phyloP scores from a whole-genome alignment of 805 yeast genomes.

The Pichia nanzhaoensis region DNA sequence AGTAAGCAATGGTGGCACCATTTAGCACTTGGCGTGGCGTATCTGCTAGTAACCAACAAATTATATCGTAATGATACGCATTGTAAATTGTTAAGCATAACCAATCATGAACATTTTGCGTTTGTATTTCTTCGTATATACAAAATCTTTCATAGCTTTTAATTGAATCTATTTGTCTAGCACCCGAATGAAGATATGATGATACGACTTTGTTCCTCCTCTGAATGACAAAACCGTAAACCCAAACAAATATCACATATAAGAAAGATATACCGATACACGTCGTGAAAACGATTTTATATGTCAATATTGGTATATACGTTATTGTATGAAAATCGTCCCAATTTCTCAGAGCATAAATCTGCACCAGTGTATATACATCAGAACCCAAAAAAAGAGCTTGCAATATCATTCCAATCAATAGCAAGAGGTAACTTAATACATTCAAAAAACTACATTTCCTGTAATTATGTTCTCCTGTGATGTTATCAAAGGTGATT shows the following conservation, averaged over 20 bases:
- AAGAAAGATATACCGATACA: slow-evolving; percentile 70
- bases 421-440: slow-evolving; percentile 35
- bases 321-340: slow-evolving; percentile 27
- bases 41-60: slow-evolving; percentile 63
- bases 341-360: slow-evolving; percentile 58
- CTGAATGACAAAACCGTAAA: slow-evolving; percentile 52
- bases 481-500: slow-evolving; percentile 25
- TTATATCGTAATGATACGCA: slow-evolving; percentile 55
- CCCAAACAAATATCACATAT: slow-evolving; percentile 48
- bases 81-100: slow-evolving; percentile 58
- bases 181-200: slow-evolving; percentile 60
- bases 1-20: slow-evolving; percentile 59
- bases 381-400: slow-evolving; percentile 57
- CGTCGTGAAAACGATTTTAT: slow-evolving; percentile 35
- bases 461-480: slow-evolving; percentile 25
- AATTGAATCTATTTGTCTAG: slow-evolving; percentile 52
- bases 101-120: slow-evolving; percentile 61
- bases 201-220: slow-evolving; percentile 59
- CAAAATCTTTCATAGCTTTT: slow-evolving; percentile 62
- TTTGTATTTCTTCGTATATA: slow-evolving; percentile 60
- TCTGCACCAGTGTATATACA: slow-evolving; percentile 68
- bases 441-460: slow-evolving; percentile 40
- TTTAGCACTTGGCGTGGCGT: slow-evolving; percentile 85
- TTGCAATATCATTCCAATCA: slow-evolving; percentile 40
- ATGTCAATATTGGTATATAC: slow-evolving; percentile 28